Percentiles rank a stretch among this genome's conserved stretches.
These are phyloP conservation scores for Fusarium subtropicale DNA, from an alignment of 2,329 filamentous ascomycete species.

Conservation along the genomic window DNA sequence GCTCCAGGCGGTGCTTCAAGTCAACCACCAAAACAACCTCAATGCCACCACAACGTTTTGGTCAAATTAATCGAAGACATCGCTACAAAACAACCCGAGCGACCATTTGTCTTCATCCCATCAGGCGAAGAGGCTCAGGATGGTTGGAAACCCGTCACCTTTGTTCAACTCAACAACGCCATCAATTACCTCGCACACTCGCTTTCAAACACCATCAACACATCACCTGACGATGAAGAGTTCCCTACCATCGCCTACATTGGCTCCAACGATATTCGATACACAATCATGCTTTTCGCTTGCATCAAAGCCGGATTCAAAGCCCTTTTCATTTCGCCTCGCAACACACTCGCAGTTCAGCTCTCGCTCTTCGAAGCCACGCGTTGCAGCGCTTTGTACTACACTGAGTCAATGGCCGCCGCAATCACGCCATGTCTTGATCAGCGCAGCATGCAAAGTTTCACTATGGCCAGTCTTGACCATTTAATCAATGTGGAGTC, in stretches of 20 bases:
- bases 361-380: constrained; percentile 8
- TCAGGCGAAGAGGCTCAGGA: neutral
- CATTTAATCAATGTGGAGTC: neutral
- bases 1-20: neutral
- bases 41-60: neutral
- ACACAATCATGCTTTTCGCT: neutral
- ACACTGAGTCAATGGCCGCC: rapidly evolving
- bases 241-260: constrained; percentile 8
- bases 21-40: rapidly evolving
- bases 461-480: neutral
- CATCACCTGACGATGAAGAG: neutral
- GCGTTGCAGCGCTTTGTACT: neutral
- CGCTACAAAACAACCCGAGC: neutral
- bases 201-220: neutral
- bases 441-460: neutral
- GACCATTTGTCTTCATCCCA: neutral
- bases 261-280: neutral
- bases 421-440: neutral
- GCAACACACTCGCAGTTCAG: neutral
- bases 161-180: neutral
- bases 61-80: neutral
- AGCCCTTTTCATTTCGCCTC: neutral
- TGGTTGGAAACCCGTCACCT: neutral
- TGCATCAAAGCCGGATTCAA: constrained; percentile 9
- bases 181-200: constrained; percentile 10